A percentile compares a stretch with the other conserved stretches of the same genome.
These are phyloP conservation scores for Alternaria hordeiaustralica DNA, from an alignment of 2,329 filamentous ascomycete species.

Conservation along the genomic window DNA sequence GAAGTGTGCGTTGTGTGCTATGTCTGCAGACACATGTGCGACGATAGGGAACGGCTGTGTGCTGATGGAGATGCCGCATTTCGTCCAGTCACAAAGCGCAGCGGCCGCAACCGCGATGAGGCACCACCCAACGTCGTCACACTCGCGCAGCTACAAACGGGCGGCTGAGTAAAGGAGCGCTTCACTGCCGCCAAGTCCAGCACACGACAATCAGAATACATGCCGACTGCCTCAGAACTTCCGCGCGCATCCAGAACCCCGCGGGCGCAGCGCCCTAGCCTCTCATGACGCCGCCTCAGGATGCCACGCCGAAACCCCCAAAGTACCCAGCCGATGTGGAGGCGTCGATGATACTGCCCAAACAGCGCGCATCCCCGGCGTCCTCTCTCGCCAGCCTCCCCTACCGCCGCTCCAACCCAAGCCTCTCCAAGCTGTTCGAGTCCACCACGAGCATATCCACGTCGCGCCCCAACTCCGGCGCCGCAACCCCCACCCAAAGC, in stretches of 20 bases:
- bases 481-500: constrained; percentile 50
- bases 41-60: constrained; percentile 9
- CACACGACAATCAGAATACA: constrained; percentile 35
- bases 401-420: constrained; percentile 60
- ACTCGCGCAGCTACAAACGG: constrained; percentile 16
- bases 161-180: constrained; percentile 8
- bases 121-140: constrained; percentile 28
- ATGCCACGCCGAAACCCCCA: constrained; percentile 47
- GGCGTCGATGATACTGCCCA: constrained; percentile 66
- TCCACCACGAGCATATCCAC: constrained; percentile 56
- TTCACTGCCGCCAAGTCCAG: constrained; percentile 6
- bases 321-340: constrained; percentile 66
- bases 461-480: constrained; percentile 51
- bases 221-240: constrained; percentile 37
- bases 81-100: constrained; percentile 42
- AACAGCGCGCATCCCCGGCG: constrained; percentile 64
- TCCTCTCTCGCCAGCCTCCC: constrained; percentile 66
- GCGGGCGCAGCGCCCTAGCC: constrained; percentile 47
- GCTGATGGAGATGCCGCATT: constrained; percentile 37
- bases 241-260: constrained; percentile 37
- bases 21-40: constrained; percentile 2
- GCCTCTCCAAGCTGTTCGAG: constrained; percentile 60
- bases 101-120: constrained; percentile 36
- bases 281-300: constrained; percentile 51
- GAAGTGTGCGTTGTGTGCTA: not conserved